Percentiles rank a stretch among this genome's conserved stretches.
Conservation (phyloP, 2,329 filamentous ascomycete species). For the Talaromyces rugulosus region DNA sequence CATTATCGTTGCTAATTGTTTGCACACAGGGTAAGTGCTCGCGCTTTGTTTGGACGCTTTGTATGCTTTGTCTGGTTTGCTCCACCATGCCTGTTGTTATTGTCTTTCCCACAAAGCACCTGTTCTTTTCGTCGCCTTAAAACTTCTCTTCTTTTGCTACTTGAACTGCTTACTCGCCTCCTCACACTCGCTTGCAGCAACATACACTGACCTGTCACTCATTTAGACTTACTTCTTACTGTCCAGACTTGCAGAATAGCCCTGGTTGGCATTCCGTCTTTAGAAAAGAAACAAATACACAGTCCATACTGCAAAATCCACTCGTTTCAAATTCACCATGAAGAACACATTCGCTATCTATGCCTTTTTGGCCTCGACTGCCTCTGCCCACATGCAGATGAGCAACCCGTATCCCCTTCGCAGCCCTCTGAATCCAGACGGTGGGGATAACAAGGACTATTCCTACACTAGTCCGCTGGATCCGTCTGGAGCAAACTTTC, state of each 20-base stretch:
- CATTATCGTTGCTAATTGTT: not conserved
- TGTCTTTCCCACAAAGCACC: not conserved
- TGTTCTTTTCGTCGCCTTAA: not conserved
- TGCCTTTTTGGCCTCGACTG: conserved; percentile 29
- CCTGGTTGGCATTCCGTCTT: conserved; percentile 13
- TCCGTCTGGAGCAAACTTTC: conserved; percentile 59
- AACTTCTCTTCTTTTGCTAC: not conserved
- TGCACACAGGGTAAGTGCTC: not conserved
- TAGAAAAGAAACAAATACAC: conserved; percentile 20
- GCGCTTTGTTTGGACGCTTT: not conserved
- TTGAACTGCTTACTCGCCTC: not conserved
- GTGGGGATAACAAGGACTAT: conserved; percentile 54
- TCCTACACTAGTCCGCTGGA: conserved; percentile 66
- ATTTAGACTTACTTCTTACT: not conserved
- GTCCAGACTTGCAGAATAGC: not conserved
- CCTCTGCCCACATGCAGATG: conserved; percentile 53
- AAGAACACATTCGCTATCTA: conserved; percentile 27
- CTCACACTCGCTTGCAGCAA: not conserved
- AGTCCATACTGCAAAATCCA: not conserved
- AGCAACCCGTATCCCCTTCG: conserved; percentile 51
- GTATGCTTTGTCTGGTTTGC: not conserved
- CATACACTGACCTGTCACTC: not conserved
- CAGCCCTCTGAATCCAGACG: conserved; percentile 47
- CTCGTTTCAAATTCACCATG: conserved; percentile 19
- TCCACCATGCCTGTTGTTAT: not conserved